Evolutionary conservation across 2,329 filamentous ascomycete species (phyloP), one percentile per base, ranked within the genome.

Genomic region (Penicillium sp.): DNA sequence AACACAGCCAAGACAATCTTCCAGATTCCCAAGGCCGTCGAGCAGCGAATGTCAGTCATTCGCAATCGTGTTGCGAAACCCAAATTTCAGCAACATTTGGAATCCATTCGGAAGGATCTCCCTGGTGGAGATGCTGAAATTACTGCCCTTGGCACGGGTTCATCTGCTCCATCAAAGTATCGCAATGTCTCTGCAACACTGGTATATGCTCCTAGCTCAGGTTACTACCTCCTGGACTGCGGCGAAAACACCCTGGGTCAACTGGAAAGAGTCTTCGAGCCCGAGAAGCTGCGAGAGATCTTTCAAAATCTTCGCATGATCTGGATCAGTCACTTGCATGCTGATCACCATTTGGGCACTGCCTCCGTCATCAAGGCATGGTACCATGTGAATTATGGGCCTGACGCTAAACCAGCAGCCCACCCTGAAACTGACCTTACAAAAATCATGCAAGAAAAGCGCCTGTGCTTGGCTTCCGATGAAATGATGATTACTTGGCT

Each of bases 261-360:
- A 72, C 78, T 99, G 39, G 86, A 85, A 57, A 89, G 95, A 50
- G 81, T 90, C 0, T 93, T 90, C 67, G 81, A 83, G 6, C 78
- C 81, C 0, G 81, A 86, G 4, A 83, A 91, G 62, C 78, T 93
- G 3, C 79, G 80, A 27, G 81, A 87, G n/a, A 81, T 96, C 13
- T 79, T 99, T n/a, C 83, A 80, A 58, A 87, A 96, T 61, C 80
- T 99, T 44, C 88, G 88, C 53, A 85, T 87, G 64, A 88, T 99
- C 61, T 96, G 92, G 86, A 95, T 99, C 75, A 96, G 91, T 73
- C 95, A 99, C 77, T 80, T 96, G 61, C 95, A 99, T 74, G 95
- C 95, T 4, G 95, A 99, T 76, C 95, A 99, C 75, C 95, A 98
- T 70, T 83, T 99, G 21, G 95, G 95, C 27, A 90, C 87, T 1